These are phyloP conservation scores for Kernera saxatilis DNA, from an alignment of 345 rosid species.

Conservation along the genomic window DNA sequence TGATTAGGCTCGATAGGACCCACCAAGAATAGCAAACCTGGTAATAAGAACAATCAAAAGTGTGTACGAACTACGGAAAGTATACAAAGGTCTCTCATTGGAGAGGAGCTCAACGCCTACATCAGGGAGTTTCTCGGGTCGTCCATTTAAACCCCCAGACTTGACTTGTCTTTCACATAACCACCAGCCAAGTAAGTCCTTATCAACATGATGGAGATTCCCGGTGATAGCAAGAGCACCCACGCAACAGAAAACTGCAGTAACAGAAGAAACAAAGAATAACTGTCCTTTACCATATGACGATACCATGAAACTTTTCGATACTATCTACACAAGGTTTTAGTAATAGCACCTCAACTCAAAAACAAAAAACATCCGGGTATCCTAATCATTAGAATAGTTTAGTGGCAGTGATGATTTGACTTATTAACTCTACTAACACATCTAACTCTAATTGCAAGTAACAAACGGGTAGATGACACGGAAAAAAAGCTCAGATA, in stretches of 20 bases:
- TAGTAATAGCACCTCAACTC: neutral
- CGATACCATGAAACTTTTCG: neutral
- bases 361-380: neutral
- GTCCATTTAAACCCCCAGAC: constrained; percentile 81
- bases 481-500: neutral
- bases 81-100: neutral
- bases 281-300: neutral
- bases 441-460: neutral
- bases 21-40: constrained; percentile 96
- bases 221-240: constrained; percentile 92
- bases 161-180: constrained; percentile 79
- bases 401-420: neutral
- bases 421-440: neutral
- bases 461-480: neutral
- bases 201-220: constrained; percentile 75
- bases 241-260: constrained; percentile 85
- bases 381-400: neutral
- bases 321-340: neutral
- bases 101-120: constrained; percentile 35
- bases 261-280: neutral
- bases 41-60: neutral
- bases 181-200: constrained; percentile 98
- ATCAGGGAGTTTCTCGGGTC: constrained; percentile 94
- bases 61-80: neutral
- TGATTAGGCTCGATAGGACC: constrained; percentile 90